These are phyloP conservation scores for Microsporum ferrugineum DNA, from an alignment of 2,329 filamentous ascomycete genomes.

Conservation along the genomic window DNA sequence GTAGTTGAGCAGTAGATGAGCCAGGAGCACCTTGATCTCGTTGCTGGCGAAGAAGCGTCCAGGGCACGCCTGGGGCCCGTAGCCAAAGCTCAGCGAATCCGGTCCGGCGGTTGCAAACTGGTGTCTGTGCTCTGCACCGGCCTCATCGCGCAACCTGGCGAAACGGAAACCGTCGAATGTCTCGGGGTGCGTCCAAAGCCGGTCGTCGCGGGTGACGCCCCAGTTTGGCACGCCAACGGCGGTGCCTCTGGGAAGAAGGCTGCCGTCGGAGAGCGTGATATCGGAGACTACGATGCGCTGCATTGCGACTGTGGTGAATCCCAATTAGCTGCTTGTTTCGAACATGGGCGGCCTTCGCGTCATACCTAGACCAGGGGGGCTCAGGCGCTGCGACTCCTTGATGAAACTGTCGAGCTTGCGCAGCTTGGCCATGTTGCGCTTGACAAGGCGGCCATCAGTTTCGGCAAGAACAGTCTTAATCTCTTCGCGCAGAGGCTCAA, in stretches of 20 bases:
- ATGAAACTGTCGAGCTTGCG: background rate
- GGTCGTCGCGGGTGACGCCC: constrained; percentile 7
- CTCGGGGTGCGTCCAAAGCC: constrained; percentile 12
- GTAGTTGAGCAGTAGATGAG: constrained; percentile 24
- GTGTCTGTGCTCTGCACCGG: constrained; percentile 7
- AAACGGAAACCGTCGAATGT: constrained; percentile 15
- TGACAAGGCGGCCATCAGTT: background rate
- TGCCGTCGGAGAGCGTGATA: constrained; percentile 14
- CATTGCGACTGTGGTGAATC: constrained; percentile 8
- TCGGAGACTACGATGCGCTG: constrained; percentile 9
- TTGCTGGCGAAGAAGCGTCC: constrained; percentile 26
- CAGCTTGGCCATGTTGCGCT: background rate
- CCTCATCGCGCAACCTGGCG: constrained; percentile 7
- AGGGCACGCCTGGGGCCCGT: constrained; percentile 25
- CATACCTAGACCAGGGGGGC: background rate
- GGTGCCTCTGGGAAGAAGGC: constrained; percentile 13
- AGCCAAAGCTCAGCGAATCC: constrained; percentile 20
- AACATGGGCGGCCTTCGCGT: background rate
- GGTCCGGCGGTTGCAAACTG: constrained; percentile 9
- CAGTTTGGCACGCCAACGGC: constrained; percentile 8
- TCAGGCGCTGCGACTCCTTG: background rate
- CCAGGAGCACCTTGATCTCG: constrained; percentile 25
- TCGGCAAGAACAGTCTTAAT: background rate
- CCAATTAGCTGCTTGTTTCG: background rate
- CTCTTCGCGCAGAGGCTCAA: background rate